Evolutionary conservation across 2,329 filamentous ascomycete genomes (phyloP).

Genomic region (Epicoccum sorghinum): DNA sequence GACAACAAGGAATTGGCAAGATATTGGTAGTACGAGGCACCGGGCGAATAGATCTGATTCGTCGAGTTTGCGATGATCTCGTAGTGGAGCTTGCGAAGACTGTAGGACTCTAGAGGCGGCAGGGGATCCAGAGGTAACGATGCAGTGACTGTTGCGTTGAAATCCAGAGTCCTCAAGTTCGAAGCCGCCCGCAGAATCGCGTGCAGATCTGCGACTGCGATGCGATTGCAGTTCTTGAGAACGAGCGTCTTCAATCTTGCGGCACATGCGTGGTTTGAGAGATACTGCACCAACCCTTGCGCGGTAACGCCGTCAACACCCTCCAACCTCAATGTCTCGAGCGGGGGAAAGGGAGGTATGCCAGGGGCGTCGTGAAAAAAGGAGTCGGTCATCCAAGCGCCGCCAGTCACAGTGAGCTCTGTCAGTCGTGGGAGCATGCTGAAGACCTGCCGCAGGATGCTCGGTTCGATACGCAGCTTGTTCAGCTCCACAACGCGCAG

Average conservation of each 20-base stretch:
- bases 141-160: conserved; percentile 62
- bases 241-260: conserved; percentile 70
- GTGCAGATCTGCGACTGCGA: conserved; percentile 68
- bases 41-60: conserved; percentile 60
- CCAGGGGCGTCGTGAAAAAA: conserved; percentile 71
- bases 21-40: conserved; percentile 78
- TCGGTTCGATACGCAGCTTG: conserved; percentile 71
- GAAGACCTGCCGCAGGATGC: conserved; percentile 73
- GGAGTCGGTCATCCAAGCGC: conserved; percentile 74
- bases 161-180: conserved; percentile 63
- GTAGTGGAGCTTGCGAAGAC: conserved; percentile 76
- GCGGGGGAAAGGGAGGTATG: conserved; percentile 73
- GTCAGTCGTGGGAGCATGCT: conserved; percentile 69
- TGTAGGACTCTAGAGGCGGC: conserved; percentile 70
- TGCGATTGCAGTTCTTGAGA: conserved; percentile 70
- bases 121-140: conserved; percentile 63
- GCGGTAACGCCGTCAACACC: conserved; percentile 74
- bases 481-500: conserved; percentile 76
- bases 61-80: conserved; percentile 73
- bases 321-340: conserved; percentile 75
- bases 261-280: conserved; percentile 63
- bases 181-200: conserved; percentile 65
- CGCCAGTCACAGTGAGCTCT: conserved; percentile 75
- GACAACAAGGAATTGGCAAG: conserved; percentile 81
- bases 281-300: conserved; percentile 71